Conservation (phyloP, 139 green algal species). For the Tetratostichococcus sp. region DNA sequence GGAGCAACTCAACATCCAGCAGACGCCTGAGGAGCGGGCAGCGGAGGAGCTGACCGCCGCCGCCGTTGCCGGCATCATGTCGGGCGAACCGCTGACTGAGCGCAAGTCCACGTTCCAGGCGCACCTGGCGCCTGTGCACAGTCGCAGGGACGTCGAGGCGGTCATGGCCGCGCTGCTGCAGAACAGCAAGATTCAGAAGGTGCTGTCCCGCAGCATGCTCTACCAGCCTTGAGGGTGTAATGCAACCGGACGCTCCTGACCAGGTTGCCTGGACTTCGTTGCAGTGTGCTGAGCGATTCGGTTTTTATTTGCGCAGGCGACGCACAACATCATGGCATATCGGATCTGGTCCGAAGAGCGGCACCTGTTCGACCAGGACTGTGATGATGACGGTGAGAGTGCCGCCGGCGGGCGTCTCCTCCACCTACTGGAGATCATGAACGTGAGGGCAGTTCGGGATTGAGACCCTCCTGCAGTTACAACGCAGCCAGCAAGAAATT, state of each 20-base stretch:
- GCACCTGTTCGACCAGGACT: constrained; percentile 51
- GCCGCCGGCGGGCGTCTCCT: constrained; percentile 77
- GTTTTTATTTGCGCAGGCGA: constrained; percentile 32
- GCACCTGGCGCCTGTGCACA: constrained; percentile 41
- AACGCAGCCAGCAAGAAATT: too few species aligned
- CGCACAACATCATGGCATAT: constrained; percentile 89
- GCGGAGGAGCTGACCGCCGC: background rate
- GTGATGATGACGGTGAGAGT: constrained; percentile 81
- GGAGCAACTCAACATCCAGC: background rate
- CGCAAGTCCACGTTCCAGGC: constrained; percentile 75
- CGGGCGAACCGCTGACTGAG: constrained; percentile 63
- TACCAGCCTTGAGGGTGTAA: too few species aligned
- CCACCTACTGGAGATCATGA: constrained; percentile 64
- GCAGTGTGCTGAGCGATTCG: too few species aligned
- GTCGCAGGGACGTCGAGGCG: constrained; percentile 50
- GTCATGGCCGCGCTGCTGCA: constrained; percentile 65
- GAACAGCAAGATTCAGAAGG: constrained; percentile 66
- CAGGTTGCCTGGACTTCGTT: too few species aligned
- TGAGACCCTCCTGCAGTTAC: too few species aligned
- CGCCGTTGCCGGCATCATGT: constrained; percentile 34
- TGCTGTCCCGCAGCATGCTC: too few species aligned
- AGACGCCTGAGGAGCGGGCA: background rate
- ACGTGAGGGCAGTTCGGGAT: background rate
- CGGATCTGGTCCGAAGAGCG: constrained; percentile 33
- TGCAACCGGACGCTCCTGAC: too few species aligned